Evolutionary conservation across 2,329 filamentous ascomycete genomes (phyloP).

Genomic region (Sporothrix schenckii): DNA sequence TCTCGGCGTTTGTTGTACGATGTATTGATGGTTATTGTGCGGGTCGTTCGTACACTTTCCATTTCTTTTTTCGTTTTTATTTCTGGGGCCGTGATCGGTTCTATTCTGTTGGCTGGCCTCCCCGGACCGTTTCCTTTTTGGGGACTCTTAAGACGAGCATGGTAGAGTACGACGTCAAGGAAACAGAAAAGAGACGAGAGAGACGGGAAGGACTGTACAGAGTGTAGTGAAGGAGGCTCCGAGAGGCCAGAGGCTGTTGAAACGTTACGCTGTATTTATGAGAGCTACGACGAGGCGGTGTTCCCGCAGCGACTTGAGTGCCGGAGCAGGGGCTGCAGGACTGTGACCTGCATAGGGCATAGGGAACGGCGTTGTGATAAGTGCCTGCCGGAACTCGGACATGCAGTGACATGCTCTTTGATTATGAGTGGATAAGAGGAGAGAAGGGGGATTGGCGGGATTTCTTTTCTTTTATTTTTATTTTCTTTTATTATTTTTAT

Average conservation of each 20-base stretch:
- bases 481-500: too few species aligned
- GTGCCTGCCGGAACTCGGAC: too few species aligned
- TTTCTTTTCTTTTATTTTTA: too few species aligned
- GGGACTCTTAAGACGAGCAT: too few species aligned
- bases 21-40: too few species aligned
- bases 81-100: background rate
- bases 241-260: background rate
- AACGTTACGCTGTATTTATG: background rate
- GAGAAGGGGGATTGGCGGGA: background rate
- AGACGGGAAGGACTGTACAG: background rate
- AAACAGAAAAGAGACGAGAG: background rate
- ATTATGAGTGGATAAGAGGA: background rate
- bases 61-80: background rate
- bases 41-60: too few species aligned
- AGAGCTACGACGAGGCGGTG: background rate
- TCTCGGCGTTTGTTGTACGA: too few species aligned
- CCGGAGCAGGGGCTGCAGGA: too few species aligned
- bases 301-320: background rate
- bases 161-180: background rate
- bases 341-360: too few species aligned
- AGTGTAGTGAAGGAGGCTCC: too few species aligned
- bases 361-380: too few species aligned
- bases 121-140: background rate
- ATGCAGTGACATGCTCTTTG: too few species aligned
- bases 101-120: slow-evolving; percentile 7